phyloP scores from a whole-genome alignment of 768 basidiomycete species.

The Termitomyces heimii region DNA sequence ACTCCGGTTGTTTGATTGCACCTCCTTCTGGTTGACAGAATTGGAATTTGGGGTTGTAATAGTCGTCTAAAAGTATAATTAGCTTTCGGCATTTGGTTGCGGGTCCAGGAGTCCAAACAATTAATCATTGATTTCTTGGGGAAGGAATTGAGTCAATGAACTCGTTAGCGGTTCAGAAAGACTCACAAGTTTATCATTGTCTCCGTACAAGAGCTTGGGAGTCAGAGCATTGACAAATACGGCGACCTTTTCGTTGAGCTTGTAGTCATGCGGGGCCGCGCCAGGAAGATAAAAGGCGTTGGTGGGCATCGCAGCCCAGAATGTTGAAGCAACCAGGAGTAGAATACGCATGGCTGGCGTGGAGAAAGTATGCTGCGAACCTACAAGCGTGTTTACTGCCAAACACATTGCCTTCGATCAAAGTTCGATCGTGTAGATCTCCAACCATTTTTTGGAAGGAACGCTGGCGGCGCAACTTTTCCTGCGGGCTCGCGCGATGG shows the following conservation, averaged over 20 bases:
- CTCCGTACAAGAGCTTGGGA: conserved; percentile 67
- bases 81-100: not conserved
- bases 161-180: not conserved
- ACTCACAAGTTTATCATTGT: conserved; percentile 71
- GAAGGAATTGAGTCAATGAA: not conserved
- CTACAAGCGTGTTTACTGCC: not conserved
- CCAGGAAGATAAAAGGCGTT: conserved; percentile 89
- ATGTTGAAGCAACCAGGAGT: conserved; percentile 13
- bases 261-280: conserved; percentile 83
- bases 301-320: conserved; percentile 19
- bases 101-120: conserved; percentile 41
- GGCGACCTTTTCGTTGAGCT: conserved; percentile 64
- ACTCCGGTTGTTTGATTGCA: conserved; percentile 71
- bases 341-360: conserved; percentile 18
- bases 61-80: conserved; percentile 64
- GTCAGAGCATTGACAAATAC: conserved; percentile 86
- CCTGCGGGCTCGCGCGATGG: conserved; percentile 41
- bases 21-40: conserved; percentile 83
- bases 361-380: not conserved
- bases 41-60: conserved; percentile 80
- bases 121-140: conserved; percentile 85
- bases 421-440: conserved; percentile 2
- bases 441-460: not conserved
- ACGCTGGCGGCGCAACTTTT: conserved; percentile 11
- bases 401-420: conserved; percentile 1